Evolutionary conservation across 768 basidiomycete species (phyloP).

Genomic region (Collybiopsis confluens): DNA sequence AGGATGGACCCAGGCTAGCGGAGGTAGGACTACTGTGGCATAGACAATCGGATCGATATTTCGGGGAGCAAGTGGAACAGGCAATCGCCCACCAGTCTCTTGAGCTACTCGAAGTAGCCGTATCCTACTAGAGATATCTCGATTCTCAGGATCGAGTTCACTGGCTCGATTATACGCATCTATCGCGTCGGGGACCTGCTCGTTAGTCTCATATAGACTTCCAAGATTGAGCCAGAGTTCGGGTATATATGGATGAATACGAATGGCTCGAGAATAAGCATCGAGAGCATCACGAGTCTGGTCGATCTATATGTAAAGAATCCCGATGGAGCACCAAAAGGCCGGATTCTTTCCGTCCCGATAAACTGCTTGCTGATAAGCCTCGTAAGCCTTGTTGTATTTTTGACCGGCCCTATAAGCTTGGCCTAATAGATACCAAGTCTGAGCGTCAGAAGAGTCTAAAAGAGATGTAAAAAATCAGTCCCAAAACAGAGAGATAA

Average conservation of each 20-base stretch:
- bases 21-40: constrained; percentile 70
- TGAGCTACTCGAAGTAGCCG: constrained; percentile 78
- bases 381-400: constrained; percentile 99
- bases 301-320: constrained; percentile 99
- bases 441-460: constrained; percentile 97
- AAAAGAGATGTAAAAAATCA: too few species aligned
- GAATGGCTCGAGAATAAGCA: constrained; percentile 97
- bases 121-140: constrained; percentile 76
- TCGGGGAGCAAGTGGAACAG: constrained; percentile 87
- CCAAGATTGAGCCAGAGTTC: constrained; percentile 98
- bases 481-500: too few species aligned
- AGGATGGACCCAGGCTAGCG: constrained; percentile 63
- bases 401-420: constrained; percentile 99
- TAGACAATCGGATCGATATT: constrained; percentile 97
- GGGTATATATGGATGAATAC: constrained; percentile 96
- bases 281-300: constrained; percentile 98
- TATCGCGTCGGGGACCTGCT: constrained; percentile 97
- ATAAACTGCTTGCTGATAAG: constrained; percentile 98
- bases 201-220: constrained; percentile 94
- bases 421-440: constrained; percentile 97
- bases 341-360: constrained; percentile 98
- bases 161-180: constrained; percentile 95
- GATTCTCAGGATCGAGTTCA: constrained; percentile 87
- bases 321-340: constrained; percentile 99
- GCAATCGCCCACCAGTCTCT: constrained; percentile 66